Evolutionary conservation across 1,284 basidiomycete species (phyloP).

Genomic region (Cryptococcus jaspeensis): DNA sequence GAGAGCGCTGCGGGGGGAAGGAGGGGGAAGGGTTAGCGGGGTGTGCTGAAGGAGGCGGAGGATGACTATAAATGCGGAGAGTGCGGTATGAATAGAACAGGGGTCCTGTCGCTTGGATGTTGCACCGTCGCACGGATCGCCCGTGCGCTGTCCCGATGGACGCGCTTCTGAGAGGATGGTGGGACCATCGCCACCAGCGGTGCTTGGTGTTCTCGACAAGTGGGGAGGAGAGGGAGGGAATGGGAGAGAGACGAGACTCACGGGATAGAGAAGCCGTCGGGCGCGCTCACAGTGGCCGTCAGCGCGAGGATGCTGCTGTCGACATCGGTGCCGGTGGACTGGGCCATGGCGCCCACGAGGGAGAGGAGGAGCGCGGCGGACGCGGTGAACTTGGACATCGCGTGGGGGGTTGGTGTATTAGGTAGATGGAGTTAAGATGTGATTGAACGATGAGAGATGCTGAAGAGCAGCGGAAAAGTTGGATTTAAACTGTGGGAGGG

Average conservation of each 20-base stretch:
- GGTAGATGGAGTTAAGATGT: no score
- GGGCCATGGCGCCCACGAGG: conserved; percentile 20
- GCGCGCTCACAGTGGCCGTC: conserved; percentile 27
- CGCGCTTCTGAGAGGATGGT: no score
- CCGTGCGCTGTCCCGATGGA: not conserved
- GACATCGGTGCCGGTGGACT: conserved; percentile 3
- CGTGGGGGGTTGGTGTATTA: not conserved
- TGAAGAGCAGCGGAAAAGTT: conserved; percentile 5
- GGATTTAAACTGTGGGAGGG: not conserved
- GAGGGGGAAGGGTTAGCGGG: no score
- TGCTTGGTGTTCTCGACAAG: no score
- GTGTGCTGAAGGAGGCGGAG: no score
- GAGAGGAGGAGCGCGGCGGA: conserved; percentile 19
- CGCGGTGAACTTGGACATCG: conserved; percentile 16
- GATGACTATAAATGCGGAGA: no score
- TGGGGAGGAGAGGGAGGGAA: not conserved
- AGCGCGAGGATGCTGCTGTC: conserved; percentile 34
- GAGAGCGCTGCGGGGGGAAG: conserved; percentile 42
- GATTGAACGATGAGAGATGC: not conserved
- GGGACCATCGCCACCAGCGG: no score
- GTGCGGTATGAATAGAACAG: no score
- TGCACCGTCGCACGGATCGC: conserved; percentile 1
- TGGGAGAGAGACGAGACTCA: conserved; percentile 28
- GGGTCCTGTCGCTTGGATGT: not conserved
- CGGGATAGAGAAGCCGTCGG: conserved; percentile 42